These are phyloP conservation scores for Myriosclerotinia scirpicola DNA, from an alignment of 2,329 filamentous ascomycete genomes.

Conservation along the genomic window DNA sequence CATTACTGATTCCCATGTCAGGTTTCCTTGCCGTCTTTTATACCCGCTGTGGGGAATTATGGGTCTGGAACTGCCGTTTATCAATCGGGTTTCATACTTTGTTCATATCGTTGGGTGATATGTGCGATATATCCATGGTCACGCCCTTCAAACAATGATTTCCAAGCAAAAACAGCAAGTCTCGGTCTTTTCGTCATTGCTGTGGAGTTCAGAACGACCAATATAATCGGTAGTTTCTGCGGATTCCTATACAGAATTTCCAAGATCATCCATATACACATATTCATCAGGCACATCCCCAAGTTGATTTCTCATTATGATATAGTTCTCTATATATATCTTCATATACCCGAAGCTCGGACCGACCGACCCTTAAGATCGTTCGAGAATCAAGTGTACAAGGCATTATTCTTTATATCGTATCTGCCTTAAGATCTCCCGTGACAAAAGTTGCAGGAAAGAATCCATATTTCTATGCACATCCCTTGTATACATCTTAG, in stretches of 20 bases:
- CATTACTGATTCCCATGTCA: no score
- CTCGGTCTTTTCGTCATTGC: slow-evolving; percentile 2
- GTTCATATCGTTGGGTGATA: not conserved
- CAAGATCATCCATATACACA: not conserved
- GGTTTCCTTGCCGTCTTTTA: no score
- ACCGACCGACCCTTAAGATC: no score
- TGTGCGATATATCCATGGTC: slow-evolving; percentile 1
- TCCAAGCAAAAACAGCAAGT: not conserved
- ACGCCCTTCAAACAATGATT: not conserved
- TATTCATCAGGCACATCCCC: not conserved
- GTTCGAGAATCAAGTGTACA: not conserved
- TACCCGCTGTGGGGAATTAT: not conserved
- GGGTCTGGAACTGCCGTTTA: not conserved
- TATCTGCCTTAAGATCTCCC: slow-evolving; percentile 1
- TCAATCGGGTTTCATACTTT: not conserved
- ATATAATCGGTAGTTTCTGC: not conserved
- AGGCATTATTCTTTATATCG: not conserved
- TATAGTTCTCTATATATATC: not conserved
- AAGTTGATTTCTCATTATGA: not conserved
- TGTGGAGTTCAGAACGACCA: slow-evolving; percentile 2
- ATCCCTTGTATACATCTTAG: not conserved
- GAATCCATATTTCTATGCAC: slow-evolving; percentile 14
- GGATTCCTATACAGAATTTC: not conserved
- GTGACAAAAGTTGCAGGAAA: not conserved
- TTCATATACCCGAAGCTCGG: not conserved